Conservation (phyloP, 106 monocot species). For the Acanthochlamys bracteata region DNA sequence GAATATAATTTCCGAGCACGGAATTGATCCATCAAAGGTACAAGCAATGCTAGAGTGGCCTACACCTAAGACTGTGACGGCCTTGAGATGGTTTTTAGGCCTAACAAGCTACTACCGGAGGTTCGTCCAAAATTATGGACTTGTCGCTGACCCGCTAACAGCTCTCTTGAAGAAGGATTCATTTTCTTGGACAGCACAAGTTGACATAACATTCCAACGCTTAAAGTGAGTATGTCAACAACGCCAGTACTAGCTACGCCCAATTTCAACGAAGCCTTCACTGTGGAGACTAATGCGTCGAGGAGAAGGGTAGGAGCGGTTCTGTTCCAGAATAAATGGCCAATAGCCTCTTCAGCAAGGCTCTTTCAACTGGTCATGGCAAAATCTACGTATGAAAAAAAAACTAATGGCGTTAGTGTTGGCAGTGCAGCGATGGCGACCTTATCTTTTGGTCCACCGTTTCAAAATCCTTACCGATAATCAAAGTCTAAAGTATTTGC, state of each 20-base stretch:
- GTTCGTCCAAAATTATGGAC: background rate
- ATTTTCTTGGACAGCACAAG: constrained; percentile 1
- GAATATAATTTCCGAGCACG: background rate
- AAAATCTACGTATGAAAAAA: background rate
- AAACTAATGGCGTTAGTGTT: constrained; percentile 1
- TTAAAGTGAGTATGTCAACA: background rate
- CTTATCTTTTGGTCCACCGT: background rate
- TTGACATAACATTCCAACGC: background rate
- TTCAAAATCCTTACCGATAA: constrained; percentile 7
- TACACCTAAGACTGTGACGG: background rate
- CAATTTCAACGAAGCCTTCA: background rate
- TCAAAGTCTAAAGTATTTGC: constrained; percentile 2
- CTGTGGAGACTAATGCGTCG: constrained; percentile 4
- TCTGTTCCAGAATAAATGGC: background rate
- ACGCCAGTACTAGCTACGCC: constrained; percentile 2
- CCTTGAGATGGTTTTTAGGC: background rate
- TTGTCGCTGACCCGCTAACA: background rate
- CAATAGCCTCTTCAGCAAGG: background rate
- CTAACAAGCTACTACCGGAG: background rate
- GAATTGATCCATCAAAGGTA: background rate
- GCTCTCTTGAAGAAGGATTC: constrained; percentile 1
- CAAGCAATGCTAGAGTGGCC: constrained; percentile 1
- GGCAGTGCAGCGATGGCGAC: background rate
- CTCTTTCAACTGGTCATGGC: background rate
- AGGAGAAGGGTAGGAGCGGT: background rate